Percentiles rank a stretch among this genome's conserved stretches.
Conservation (phyloP, 1,284 basidiomycete species). For the Wallemia hederae region DNA sequence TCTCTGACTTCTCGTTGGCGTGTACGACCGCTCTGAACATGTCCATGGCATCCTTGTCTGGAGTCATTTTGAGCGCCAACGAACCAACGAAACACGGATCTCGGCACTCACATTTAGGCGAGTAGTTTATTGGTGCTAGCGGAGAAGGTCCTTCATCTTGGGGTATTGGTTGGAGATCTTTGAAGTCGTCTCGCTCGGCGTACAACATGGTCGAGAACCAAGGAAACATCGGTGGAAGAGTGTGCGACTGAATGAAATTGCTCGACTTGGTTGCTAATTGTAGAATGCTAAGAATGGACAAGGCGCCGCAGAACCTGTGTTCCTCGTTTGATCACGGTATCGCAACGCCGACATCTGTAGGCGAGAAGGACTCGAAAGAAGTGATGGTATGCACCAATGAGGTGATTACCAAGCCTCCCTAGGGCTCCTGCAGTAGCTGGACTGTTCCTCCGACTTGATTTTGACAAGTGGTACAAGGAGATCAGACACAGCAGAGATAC, state of each 20-base stretch:
- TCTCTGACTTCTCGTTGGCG: slow-evolving; percentile 37
- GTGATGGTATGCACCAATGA: too few species aligned
- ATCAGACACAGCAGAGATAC: too few species aligned
- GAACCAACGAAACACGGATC: not conserved
- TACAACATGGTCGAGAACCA: not conserved
- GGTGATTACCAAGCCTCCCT: too few species aligned
- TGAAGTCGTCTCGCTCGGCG: slow-evolving; percentile 7
- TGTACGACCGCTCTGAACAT: slow-evolving; percentile 63
- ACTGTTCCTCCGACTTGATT: too few species aligned
- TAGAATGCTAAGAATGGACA: too few species aligned
- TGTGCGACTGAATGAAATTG: not conserved
- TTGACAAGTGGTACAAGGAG: too few species aligned
- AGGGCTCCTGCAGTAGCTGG: too few species aligned
- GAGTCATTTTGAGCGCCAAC: not conserved
- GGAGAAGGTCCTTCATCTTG: slow-evolving; percentile 11
- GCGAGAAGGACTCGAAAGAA: too few species aligned
- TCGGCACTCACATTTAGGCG: slow-evolving; percentile 8
- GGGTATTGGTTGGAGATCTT: slow-evolving; percentile 11
- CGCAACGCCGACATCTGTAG: too few species aligned
- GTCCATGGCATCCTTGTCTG: slow-evolving; percentile 71
- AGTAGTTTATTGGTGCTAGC: slow-evolving; percentile 12
- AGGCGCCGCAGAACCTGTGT: too few species aligned
- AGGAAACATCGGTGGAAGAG: not conserved
- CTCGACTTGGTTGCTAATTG: too few species aligned
- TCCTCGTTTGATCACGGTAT: too few species aligned